Evolutionary conservation across 257 asterid genomes (phyloP).

Genomic region (Thymus quinquecostatus): DNA sequence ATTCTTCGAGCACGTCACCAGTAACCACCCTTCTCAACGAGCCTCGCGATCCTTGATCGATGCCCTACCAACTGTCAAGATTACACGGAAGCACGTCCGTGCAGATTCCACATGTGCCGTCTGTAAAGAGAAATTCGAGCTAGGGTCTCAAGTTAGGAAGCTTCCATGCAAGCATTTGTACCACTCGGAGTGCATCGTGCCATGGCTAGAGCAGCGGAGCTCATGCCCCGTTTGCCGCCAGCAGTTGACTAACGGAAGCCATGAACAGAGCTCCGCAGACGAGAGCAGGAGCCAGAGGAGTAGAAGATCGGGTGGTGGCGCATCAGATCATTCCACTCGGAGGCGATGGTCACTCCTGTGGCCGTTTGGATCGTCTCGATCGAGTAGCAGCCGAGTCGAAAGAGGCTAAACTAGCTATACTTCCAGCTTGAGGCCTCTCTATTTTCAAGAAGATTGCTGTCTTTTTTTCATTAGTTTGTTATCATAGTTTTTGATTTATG

Average conservation of each 20-base stretch:
- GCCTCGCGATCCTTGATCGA: conserved; percentile 67
- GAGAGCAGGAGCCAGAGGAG: conserved; percentile 39
- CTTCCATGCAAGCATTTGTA: conserved; percentile 87
- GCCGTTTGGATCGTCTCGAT: conserved; percentile 70
- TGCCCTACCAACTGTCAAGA: conserved; percentile 65
- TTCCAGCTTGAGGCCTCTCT: conserved; percentile 28
- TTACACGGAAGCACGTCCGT: conserved; percentile 69
- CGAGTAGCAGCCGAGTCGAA: conserved; percentile 37
- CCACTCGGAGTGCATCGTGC: conserved; percentile 75
- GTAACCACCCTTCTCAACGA: conserved; percentile 57
- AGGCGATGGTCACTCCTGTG: conserved; percentile 79
- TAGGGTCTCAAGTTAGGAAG: conserved; percentile 62
- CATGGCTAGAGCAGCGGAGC: conserved; percentile 74
- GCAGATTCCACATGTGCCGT: conserved; percentile 76
- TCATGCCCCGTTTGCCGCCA: conserved; percentile 87
- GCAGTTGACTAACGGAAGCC: conserved; percentile 36
- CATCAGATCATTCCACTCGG: conserved; percentile 37
- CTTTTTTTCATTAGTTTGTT: conserved; percentile 18
- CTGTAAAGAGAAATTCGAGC: conserved; percentile 75
- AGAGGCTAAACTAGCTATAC: conserved; percentile 47
- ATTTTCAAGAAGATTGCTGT: background rate
- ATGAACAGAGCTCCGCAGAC: conserved; percentile 39
- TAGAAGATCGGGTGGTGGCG: conserved; percentile 41
- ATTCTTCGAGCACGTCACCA: conserved; percentile 61
- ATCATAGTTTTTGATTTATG: conserved; percentile 36